phyloP scores from a whole-genome alignment of 805 yeast genomes.

The Phaffomyces thermotolerans region DNA sequence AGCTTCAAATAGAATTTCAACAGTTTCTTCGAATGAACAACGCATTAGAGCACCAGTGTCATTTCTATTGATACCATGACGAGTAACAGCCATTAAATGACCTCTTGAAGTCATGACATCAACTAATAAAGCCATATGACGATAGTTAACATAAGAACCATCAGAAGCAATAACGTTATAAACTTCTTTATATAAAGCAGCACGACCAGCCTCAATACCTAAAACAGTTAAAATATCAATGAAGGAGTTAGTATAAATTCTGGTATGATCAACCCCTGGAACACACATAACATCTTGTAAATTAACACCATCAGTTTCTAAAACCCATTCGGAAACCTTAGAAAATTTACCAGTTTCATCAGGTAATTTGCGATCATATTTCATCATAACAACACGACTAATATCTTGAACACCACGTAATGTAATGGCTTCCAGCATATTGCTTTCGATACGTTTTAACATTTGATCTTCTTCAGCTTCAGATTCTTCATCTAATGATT shows the following conservation, averaged over 20 bases:
- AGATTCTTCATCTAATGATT: conserved; percentile 84
- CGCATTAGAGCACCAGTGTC: conserved; percentile 99
- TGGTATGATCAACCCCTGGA: conserved; percentile 85
- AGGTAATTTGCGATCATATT: conserved; percentile 63
- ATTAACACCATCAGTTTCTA: conserved; percentile 98
- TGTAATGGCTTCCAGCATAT: conserved; percentile 92
- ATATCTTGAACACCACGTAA: conserved; percentile 95
- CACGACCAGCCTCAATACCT: conserved; percentile 98
- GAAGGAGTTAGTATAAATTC: conserved; percentile 94
- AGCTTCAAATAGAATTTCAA: conserved; percentile 93
- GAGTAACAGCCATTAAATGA: conserved; percentile 95
- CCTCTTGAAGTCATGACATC: conserved; percentile 99
- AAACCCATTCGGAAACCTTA: conserved; percentile 93
- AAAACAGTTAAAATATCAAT: conserved; percentile 90
- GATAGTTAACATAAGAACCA: conserved; percentile 98
- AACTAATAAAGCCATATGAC: conserved; percentile 95
- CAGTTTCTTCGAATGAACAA: conserved; percentile 98
- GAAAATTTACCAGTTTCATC: conserved; percentile 80
- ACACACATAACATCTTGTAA: conserved; percentile 91
- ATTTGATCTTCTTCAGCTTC: conserved; percentile 97
- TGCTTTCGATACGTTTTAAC: conserved; percentile 88
- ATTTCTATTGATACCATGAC: conserved; percentile 98
- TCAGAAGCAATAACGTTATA: conserved; percentile 97
- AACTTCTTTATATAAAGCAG: conserved; percentile 89
- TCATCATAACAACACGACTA: conserved; percentile 74